phyloP scores from a whole-genome alignment of 2,329 filamentous ascomycete species.

The Bipolaris bicolor region DNA sequence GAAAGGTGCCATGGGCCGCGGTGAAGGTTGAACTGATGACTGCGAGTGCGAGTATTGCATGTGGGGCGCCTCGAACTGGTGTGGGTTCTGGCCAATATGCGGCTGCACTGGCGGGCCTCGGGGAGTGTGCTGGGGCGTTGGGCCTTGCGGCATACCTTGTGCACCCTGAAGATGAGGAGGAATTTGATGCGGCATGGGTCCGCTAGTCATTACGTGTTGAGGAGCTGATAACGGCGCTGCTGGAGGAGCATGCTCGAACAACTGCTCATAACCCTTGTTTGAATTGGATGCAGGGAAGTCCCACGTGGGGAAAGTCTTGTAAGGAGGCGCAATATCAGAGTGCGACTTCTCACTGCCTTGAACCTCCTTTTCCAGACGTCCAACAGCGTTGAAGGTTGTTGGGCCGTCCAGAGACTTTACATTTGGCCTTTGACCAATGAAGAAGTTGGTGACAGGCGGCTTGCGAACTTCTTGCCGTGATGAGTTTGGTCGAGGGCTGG shows the following conservation, averaged over 20 bases:
- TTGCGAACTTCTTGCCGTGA: conserved; percentile 40
- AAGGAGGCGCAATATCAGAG: conserved; percentile 83
- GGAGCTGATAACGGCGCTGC: conserved; percentile 65
- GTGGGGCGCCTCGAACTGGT: conserved; percentile 79
- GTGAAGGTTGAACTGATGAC: conserved; percentile 81
- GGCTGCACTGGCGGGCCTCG: conserved; percentile 79
- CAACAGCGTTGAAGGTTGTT: conserved; percentile 66
- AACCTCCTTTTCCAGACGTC: conserved; percentile 72
- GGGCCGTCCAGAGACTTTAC: conserved; percentile 59
- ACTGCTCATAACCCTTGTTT: conserved; percentile 79
- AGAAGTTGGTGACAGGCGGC: conserved; percentile 56
- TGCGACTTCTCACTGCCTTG: conserved; percentile 58
- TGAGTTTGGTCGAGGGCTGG: conserved; percentile 70
- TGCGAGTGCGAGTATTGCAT: conserved; percentile 86
- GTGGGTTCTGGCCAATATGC: conserved; percentile 71
- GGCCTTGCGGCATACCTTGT: conserved; percentile 69
- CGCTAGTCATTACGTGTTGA: conserved; percentile 66
- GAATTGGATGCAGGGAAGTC: conserved; percentile 71
- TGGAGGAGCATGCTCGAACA: conserved; percentile 72
- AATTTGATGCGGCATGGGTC: conserved; percentile 79
- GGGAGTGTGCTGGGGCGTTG: conserved; percentile 76
- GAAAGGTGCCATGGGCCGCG: conserved; percentile 73
- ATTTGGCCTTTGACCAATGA: conserved; percentile 72
- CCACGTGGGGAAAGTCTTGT: conserved; percentile 86
- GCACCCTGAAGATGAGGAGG: conserved; percentile 79